Conservation (phyloP, 768 basidiomycete genomes). For the Sporobolomyces roseus region DNA sequence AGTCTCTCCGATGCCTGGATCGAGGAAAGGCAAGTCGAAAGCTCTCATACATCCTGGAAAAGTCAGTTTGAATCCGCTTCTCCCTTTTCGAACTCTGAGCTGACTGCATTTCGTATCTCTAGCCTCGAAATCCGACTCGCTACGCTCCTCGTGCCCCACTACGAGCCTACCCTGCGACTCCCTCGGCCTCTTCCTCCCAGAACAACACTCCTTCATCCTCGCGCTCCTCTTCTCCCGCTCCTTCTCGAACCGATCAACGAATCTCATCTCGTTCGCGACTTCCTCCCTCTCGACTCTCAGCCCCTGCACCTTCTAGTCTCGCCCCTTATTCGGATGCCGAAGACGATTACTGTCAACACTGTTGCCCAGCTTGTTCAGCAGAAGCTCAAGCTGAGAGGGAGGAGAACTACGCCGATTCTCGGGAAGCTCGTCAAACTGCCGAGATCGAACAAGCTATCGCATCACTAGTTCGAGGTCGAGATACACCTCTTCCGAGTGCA, state of each 20-base stretch:
- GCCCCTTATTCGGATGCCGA: neutral
- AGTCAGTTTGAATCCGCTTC: conserved; percentile 2
- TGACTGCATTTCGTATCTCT: neutral
- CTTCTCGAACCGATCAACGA: neutral
- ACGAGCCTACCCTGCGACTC: neutral
- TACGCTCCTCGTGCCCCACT: conserved; percentile 18
- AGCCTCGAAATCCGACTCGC: conserved; percentile 14
- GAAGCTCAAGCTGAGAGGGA: conserved; percentile 11
- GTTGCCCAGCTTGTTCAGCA: conserved; percentile 24
- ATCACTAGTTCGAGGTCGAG: neutral
- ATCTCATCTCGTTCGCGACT: conserved; percentile 3
- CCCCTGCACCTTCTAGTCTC: neutral
- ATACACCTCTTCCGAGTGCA: neutral
- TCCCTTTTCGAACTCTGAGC: neutral
- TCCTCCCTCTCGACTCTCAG: neutral
- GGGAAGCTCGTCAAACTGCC: conserved; percentile 2
- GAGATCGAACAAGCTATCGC: conserved; percentile 13
- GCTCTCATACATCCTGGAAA: conserved; percentile 11
- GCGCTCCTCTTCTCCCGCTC: conserved; percentile 19
- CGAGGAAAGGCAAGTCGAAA: conserved; percentile 30
- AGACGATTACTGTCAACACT: conserved; percentile 17
- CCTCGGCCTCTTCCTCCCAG: neutral
- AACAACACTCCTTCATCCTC: conserved; percentile 9
- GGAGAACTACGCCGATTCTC: neutral
- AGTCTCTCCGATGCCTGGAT: conserved; percentile 15